Evolutionary conservation across 108 stramenopile genomes (phyloP).

Genomic region (Cylindrotheca closterium): DNA sequence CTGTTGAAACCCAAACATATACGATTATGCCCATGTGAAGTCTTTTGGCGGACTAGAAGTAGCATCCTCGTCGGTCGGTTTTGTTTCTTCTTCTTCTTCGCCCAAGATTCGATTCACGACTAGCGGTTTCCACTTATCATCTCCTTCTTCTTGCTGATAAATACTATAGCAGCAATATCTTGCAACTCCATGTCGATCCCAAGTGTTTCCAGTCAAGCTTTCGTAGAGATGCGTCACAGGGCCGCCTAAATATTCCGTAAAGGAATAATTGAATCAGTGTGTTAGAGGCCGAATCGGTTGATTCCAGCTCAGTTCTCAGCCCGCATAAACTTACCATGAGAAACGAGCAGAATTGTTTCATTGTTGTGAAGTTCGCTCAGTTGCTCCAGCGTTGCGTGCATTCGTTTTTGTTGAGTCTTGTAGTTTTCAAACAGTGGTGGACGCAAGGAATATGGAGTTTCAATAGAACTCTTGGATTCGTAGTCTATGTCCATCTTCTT

Average conservation of each 20-base stretch:
- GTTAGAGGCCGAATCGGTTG: background rate
- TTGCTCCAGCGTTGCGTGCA: constrained; percentile 15
- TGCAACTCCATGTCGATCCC: constrained; percentile 31
- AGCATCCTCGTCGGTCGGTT: background rate
- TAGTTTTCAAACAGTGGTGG: constrained; percentile 37
- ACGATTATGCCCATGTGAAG: constrained; percentile 59
- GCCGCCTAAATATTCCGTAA: constrained; percentile 11
- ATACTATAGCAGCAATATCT: constrained; percentile 47
- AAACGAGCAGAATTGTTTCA: constrained; percentile 43
- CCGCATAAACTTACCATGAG: constrained; percentile 33
- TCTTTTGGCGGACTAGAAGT: too few relatives aligned
- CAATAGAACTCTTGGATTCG: constrained; percentile 23
- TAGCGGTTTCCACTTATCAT: constrained; percentile 15
- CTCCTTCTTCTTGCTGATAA: constrained; percentile 25
- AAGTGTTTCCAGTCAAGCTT: constrained; percentile 39
- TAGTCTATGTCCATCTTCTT: constrained; percentile 28
- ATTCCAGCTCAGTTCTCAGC: background rate
- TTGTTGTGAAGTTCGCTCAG: constrained; percentile 6
- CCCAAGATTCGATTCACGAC: constrained; percentile 26
- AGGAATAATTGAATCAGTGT: background rate
- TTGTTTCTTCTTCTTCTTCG: background rate
- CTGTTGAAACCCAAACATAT: constrained; percentile 87
- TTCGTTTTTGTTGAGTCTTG: constrained; percentile 28
- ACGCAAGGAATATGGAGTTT: constrained; percentile 24
- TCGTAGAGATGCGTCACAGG: constrained; percentile 59